Evolutionary conservation across 495 filamentous ascomycete genomes (phyloP), one percentile per base, ranked within the genome.

Genomic region (Neohortaea acidophila): DNA sequence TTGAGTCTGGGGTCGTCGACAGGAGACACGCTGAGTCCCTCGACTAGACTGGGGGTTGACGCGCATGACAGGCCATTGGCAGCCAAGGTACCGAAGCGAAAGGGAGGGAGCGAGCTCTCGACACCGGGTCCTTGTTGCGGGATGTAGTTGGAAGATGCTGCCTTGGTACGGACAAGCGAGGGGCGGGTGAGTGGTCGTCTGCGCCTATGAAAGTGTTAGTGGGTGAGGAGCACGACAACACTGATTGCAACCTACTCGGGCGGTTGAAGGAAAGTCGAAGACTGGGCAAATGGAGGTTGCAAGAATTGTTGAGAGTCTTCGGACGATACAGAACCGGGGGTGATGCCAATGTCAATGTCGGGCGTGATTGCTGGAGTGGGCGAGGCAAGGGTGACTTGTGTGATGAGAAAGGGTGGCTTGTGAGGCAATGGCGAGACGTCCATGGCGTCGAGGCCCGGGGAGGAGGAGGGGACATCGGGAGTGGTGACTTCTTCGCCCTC

Each of bases 371-470:
- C 61, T 0, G 79, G 75, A 1, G 72, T 76, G 2, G 84, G 80
- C 0, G 81, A 84, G 22, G 67, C 61, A 18, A 79, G 56, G 40
- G 79, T 73, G 19, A 82, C 58, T 43, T 78, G 66, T 4, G 64
- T 61, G 10, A 59, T 54, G 32, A 64, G 51, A 51, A 76, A 84
- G 8, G 81, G 67, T 17, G 70, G 67, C 62, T 94, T 97, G 58
- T 93, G 87, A 10, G 86, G 89, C 26, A 96, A 60, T 10, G 89
- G 89, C 15, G 86, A 94, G 61, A 93, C 77, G 49, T 96, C 91
- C 85, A 96, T 94, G 24, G 67, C 63, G 45, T 94, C 85, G n/a
- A 68, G 63, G 11, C 67, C 69, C 9, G 87, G 86, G 5, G 89
- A 94, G 9, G 87, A 91, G 2, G 75, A 71, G 27, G 77, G 79